Evolutionary conservation across 129 eudicot genomes (phyloP), one percentile per base, ranked within the genome.

Genomic region (Solidago caesia): DNA sequence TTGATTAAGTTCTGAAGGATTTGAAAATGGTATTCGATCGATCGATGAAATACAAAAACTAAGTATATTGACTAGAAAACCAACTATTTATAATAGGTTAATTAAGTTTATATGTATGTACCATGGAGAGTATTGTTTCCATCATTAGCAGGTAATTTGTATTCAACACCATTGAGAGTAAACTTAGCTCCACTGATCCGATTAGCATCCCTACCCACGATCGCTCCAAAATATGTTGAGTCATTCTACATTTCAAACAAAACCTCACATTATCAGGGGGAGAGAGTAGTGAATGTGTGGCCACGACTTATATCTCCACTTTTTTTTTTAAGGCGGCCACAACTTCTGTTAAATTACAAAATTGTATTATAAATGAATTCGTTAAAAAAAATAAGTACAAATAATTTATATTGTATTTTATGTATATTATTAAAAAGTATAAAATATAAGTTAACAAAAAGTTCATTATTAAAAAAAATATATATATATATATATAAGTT

Each of bases 71-170:
- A 10, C 6, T 1, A 59, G 14, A 41, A 42, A 64, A 42, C 5
- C 2, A 39, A 64, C 21, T 2, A 58, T 5, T 15, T 7, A 12
- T 9, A 7, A 44, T 15, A 39, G n/a, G 45, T 64, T 51, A 44
- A 11, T 10, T 44, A 5, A 11, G 42, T 25, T 16, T 21, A 21
- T 21, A 21, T 21, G 21, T 21, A 21, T 21, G 21, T 21, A 90
- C 96, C 96, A 63, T 90, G 96, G 44, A 90, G 93, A 21, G 88
- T 90, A 80, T 85, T 82, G 5, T 76, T 83, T 42, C 91, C 94
- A 56, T 87, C 86, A 56, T 88, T 90, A 4, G 85, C 78, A 7
- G 84, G 75, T 53, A 87, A 49, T 15, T 90, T 61, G 71, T 85
- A 90, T 13, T 60, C 49, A 14, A 57, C 69, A 0, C 96, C 96